A percentile compares a stretch with the other conserved stretches of the same genome.
Evolutionary conservation across 1,139 yeast genomes (phyloP).

Genomic region (Blastobotrys buckinghamii): DNA sequence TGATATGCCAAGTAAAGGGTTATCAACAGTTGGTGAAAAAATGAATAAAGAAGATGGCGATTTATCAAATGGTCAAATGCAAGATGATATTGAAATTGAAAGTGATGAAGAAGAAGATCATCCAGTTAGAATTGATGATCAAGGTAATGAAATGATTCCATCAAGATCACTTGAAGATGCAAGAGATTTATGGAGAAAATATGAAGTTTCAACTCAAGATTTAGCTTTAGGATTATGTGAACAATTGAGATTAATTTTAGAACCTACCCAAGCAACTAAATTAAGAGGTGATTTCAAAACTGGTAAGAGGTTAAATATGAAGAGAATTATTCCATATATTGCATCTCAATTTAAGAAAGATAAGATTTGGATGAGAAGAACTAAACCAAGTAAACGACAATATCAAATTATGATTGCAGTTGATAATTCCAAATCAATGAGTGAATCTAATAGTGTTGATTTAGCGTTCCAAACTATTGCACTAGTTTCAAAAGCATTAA

Average conservation of each 20-base stretch:
- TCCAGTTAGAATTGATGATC: conserved; percentile 32
- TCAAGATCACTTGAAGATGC: conserved; percentile 60
- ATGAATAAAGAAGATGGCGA: conserved; percentile 14
- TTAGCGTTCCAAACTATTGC: conserved; percentile 94
- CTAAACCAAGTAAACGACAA: conserved; percentile 95
- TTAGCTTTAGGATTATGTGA: conserved; percentile 85
- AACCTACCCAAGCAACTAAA: conserved; percentile 93
- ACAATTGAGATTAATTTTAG: conserved; percentile 85
- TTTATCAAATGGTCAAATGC: conserved; percentile 12
- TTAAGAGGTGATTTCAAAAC: conserved; percentile 94
- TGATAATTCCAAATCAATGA: conserved; percentile 97
- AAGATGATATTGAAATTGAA: conserved; percentile 27
- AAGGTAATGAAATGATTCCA: conserved; percentile 40
- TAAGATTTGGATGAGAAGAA: conserved; percentile 96
- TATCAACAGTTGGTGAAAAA: conserved; percentile 16
- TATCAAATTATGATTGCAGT: conserved; percentile 97
- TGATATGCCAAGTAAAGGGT: conserved; percentile 11
- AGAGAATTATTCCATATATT: conserved; percentile 93
- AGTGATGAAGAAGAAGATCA: conserved; percentile 21
- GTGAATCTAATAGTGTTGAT: conserved; percentile 77
- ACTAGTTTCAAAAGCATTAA: conserved; percentile 85
- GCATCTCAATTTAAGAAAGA: conserved; percentile 97
- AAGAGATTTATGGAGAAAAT: conserved; percentile 69
- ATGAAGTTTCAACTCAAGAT: conserved; percentile 81
- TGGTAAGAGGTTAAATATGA: conserved; percentile 96